Evolutionary conservation across 2,329 filamentous ascomycete species (phyloP), one percentile per base, ranked within the genome.

Genomic region (Paecilomyces fulvus): DNA sequence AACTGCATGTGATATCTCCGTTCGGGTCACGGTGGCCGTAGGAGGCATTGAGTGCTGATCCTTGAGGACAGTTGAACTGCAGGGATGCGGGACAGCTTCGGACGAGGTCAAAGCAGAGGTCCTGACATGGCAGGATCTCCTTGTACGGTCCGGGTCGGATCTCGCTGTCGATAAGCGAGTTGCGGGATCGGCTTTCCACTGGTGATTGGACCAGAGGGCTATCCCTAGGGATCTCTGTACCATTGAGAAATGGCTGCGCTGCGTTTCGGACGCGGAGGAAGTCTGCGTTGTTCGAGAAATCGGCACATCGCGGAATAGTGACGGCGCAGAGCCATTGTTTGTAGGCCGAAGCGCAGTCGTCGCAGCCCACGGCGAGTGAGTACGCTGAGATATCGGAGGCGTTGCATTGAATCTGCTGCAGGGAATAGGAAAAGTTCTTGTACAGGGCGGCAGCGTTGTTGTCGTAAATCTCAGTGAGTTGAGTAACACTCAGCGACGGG

Each of bases 281-380:
- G 1, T 77, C 54, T 12, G 78, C 76, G 1, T 70, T 65, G 52
- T 79, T 83, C 53, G 80, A 83, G 65, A 89, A 94, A 74, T 96
- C 92, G 66, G 90, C 87, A 76, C 94, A 99, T 30, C 92, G 88
- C 1, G 94, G 94, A 59, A 99, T 94, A 14, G 85, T 88, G 28
- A 97, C 91, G 23, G 90, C 88, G 76, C 94, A 99, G 20, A 99
- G 85, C 94, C 94, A 99, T 66, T 85, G 80, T 71, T 95, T 96
- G 80, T 99, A 99, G 8, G 90, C 90, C 0, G 70, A 67, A 14
- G 79, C 83, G 73, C 94, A 99, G 71, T 95, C 82, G 49, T 77
- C 72, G 77, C 94, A 99, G 63, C 74, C 83, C 48, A 85, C 83
- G 1, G 84, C 88, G 12, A 97, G 83, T 1, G 91, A 96, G 75